Conservation (phyloP, 331 rosid genomes). For the Saraca asoca region DNA sequence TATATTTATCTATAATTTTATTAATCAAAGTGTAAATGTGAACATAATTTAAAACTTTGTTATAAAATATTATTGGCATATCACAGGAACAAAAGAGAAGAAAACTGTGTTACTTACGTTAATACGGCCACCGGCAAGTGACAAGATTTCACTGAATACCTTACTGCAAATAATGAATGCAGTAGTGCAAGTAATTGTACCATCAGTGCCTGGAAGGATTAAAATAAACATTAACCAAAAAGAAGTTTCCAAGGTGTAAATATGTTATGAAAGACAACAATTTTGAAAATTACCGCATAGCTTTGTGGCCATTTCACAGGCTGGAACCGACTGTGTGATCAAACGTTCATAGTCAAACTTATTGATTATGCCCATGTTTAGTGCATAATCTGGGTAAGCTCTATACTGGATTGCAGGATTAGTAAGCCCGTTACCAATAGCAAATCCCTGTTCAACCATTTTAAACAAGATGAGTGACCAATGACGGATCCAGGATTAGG, state of each 20-base stretch:
- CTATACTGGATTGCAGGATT: slow-evolving; percentile 91
- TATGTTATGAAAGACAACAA: no score
- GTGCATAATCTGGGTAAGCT: slow-evolving; percentile 89
- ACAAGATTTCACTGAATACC: slow-evolving; percentile 73
- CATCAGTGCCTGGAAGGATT: slow-evolving; percentile 75
- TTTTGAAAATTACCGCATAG: slow-evolving; percentile 69
- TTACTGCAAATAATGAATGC: slow-evolving; percentile 73
- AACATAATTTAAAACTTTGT: no score
- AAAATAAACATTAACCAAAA: slow-evolving; percentile 30
- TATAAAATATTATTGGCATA: slow-evolving; percentile 16
- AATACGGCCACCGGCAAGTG: slow-evolving; percentile 64
- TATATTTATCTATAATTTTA: no score
- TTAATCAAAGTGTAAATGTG: no score
- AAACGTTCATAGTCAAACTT: slow-evolving; percentile 62
- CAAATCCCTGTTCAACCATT: slow-evolving; percentile 75
- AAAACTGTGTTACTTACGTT: slow-evolving; percentile 61
- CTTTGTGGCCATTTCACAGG: slow-evolving; percentile 81
- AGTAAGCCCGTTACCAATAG: slow-evolving; percentile 96
- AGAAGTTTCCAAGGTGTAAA: no score
- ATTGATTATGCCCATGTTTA: slow-evolving; percentile 71
- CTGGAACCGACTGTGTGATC: slow-evolving; percentile 65
- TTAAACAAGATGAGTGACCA: slow-evolving; percentile 23
- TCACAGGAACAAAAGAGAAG: slow-evolving; percentile 27
- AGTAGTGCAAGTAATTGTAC: slow-evolving; percentile 72
- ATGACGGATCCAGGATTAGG: no score